These are phyloP conservation scores for Eucalyptus erythrocorys DNA, from an alignment of 345 rosid species.

Conservation along the genomic window DNA sequence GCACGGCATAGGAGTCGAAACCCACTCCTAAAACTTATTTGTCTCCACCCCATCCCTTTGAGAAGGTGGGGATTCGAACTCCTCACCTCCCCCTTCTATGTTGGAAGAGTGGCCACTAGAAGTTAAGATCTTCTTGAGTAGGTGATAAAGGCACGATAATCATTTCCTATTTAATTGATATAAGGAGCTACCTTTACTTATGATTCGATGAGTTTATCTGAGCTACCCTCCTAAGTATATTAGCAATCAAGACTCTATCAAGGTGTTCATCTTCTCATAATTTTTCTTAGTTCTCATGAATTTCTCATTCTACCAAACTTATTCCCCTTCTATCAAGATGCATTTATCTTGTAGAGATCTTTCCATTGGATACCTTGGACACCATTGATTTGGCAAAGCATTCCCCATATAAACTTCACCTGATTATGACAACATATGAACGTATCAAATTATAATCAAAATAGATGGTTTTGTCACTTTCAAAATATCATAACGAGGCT, in stretches of 20 bases:
- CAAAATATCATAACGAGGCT: not conserved
- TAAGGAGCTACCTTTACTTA: not conserved
- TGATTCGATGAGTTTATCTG: not conserved
- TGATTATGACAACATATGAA: not conserved
- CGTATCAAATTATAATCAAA: not conserved
- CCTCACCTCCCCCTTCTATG: too few relatives aligned
- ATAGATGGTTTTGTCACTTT: not conserved
- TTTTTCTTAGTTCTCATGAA: not conserved
- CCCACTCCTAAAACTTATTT: too few relatives aligned
- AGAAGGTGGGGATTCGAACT: too few relatives aligned
- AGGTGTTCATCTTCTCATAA: not conserved
- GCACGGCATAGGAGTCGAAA: too few relatives aligned
- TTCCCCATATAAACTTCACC: not conserved
- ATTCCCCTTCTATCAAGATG: not conserved
- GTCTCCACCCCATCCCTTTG: too few relatives aligned
- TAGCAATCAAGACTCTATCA: not conserved
- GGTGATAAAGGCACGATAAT: not conserved
- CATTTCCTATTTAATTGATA: not conserved
- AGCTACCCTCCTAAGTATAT: not conserved
- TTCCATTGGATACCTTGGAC: not conserved
- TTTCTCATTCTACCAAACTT: not conserved
- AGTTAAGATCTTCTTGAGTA: not conserved
- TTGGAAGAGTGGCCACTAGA: too few relatives aligned
- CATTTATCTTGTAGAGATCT: not conserved
- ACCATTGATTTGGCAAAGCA: not conserved